Evolutionary conservation across 2,329 filamentous ascomycete species (phyloP).

Genomic region (Phaeosphaeria sp.): DNA sequence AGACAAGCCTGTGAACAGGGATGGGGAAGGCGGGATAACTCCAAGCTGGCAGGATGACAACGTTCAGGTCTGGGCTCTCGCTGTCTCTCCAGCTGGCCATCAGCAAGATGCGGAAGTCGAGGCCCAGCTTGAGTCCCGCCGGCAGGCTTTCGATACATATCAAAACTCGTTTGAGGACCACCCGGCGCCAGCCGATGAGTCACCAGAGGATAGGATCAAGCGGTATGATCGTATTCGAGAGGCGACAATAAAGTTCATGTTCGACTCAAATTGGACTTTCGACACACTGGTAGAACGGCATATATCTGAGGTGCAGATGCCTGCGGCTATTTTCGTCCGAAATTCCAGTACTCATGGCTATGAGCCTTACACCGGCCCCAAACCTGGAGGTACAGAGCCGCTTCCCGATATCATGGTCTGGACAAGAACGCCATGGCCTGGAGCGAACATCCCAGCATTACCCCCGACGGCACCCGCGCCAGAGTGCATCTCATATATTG

Average conservation of each 20-base stretch:
- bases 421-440: slow-evolving; percentile 81
- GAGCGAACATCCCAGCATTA: slow-evolving; percentile 66
- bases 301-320: slow-evolving; percentile 70
- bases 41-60: slow-evolving; percentile 79
- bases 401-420: slow-evolving; percentile 74
- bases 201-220: slow-evolving; percentile 44
- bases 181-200: slow-evolving; percentile 36
- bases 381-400: slow-evolving; percentile 58
- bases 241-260: slow-evolving; percentile 76
- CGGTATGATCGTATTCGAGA: slow-evolving; percentile 62
- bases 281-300: slow-evolving; percentile 73
- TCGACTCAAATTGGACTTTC: slow-evolving; percentile 75
- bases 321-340: slow-evolving; percentile 73
- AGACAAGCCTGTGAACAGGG: slow-evolving; percentile 29
- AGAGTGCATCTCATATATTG: slow-evolving; percentile 83
- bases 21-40: slow-evolving; percentile 43
- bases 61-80: slow-evolving; percentile 85
- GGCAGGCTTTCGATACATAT: slow-evolving; percentile 28
- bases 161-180: slow-evolving; percentile 43
- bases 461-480: slow-evolving; percentile 71
- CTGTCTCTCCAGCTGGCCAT: slow-evolving; percentile 54
- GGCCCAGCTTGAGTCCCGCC: slow-evolving; percentile 27
- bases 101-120: slow-evolving; percentile 17
- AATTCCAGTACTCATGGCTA: slow-evolving; percentile 68
- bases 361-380: slow-evolving; percentile 73